These are phyloP conservation scores for Ophiognomonia clavigignenti-juglandacearum DNA, from an alignment of 2,329 filamentous ascomycete genomes.

Conservation along the genomic window DNA sequence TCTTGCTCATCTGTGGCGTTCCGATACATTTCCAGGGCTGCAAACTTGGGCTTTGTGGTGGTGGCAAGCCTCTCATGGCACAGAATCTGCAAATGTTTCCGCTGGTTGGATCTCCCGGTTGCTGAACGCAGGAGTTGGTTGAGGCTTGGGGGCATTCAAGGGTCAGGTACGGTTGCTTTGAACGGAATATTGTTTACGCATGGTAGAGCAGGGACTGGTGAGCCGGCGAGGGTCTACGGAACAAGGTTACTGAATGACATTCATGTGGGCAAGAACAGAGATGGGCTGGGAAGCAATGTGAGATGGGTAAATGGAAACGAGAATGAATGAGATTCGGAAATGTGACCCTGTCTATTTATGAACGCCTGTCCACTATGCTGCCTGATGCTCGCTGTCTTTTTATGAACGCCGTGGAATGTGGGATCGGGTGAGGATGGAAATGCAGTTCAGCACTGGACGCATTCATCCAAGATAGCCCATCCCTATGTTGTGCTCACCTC, in stretches of 20 bases:
- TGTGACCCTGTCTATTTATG: background rate
- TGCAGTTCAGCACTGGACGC: background rate
- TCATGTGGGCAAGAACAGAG: background rate
- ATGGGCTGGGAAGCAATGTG: too few relatives aligned
- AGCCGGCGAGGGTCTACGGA: background rate
- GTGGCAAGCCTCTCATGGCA: background rate
- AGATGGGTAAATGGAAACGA: background rate
- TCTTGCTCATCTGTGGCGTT: background rate
- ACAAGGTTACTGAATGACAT: background rate
- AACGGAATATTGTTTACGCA: background rate
- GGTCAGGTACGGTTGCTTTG: background rate
- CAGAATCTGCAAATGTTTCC: background rate
- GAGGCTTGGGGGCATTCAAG: background rate
- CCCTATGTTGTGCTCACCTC: background rate
- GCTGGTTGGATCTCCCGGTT: background rate
- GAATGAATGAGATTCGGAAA: slow-evolving; percentile 4
- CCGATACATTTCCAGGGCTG: background rate
- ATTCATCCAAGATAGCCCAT: too few relatives aligned
- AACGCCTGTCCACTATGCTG: background rate
- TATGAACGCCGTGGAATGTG: too few relatives aligned
- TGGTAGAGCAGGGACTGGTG: background rate
- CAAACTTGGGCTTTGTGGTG: background rate
- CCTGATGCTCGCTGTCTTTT: too few relatives aligned
- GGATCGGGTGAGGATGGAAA: background rate
- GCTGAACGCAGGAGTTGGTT: background rate